Base-by-base conservation (phyloP, 192 early-diverging fungal genomes). In the Coemansia sp. region DNA sequence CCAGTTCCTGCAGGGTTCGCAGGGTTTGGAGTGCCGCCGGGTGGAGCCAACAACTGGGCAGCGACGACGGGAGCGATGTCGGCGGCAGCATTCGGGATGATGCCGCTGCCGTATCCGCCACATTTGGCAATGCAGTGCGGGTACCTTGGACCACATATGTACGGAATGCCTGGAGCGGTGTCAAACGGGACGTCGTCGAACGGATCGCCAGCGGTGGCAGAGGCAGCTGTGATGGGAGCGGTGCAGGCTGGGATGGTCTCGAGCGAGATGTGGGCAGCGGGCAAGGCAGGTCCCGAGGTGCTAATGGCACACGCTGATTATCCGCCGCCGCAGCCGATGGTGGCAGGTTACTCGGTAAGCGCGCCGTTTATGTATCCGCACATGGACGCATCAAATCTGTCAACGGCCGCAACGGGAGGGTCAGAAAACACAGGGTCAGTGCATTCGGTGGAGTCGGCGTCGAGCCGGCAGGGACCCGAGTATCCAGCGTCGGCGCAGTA, bases 391-490 rank as follows among this genome's bases (percentile, higher is more conserved):
- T 69, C 71, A 11, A 70, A 60, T 26, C 13, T 73, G 14, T 79
- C 76, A 6, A 73, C 70, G 5, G 76, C 71, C 11, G 76, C 76
- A 16, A 79, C 71, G 1, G 76, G 76, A 8, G 75, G 69, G 1
- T 70, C 76, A 16, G 70, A 79, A 39, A 69, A 79, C 71, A 79
- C 63, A 61, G 76, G 71, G 10, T 79, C 76, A n/a, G 67, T 70
- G 19, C 52, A 73, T 38, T 79, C 76, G 32, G 26, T 60, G 3
- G 76, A 79, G 16, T 66, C 76, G 10, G n/a, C 58, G 20, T 69
- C 69, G 10, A 79, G 69, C 64, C 61, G 68, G 6, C 48, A 20
- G 1, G 38, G 16, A 3, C 32, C 47, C 2, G 66, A 68, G 53
- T 68, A 74, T 29, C 53, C 38, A 12, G 62, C 47, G 22, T 13